These are phyloP conservation scores for Cyclanthera cordifolia DNA, from an alignment of 306 rosid genomes.

Conservation along the genomic window DNA sequence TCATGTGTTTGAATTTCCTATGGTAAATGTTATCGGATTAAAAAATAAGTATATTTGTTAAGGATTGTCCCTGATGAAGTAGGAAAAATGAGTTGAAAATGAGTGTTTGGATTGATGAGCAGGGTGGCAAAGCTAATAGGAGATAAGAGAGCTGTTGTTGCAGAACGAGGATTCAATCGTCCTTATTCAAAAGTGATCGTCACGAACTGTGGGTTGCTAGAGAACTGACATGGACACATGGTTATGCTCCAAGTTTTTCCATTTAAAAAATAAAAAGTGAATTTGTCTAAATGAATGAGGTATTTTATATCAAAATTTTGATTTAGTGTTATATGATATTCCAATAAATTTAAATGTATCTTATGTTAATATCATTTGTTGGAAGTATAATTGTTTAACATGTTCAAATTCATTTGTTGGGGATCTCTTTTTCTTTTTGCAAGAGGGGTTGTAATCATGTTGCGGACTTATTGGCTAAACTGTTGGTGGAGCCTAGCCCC, in stretches of 20 bases:
- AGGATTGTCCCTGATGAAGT: background rate
- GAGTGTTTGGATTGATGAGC: conserved; percentile 5
- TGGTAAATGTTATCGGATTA: background rate
- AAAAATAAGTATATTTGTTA: background rate
- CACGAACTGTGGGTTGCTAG: conserved; percentile 52
- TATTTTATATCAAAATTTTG: background rate
- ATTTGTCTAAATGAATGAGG: background rate
- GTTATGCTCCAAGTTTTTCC: background rate
- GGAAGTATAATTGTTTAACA: background rate
- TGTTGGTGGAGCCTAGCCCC: no score
- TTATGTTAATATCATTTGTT: background rate
- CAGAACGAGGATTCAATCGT: conserved; percentile 83
- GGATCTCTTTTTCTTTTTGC: no score
- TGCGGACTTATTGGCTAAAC: no score
- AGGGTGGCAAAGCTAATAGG: conserved; percentile 92
- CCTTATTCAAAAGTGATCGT: conserved; percentile 56
- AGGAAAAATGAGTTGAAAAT: background rate
- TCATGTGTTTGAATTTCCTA: no score
- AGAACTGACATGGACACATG: conserved; percentile 10
- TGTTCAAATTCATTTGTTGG: background rate
- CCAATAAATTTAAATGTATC: no score
- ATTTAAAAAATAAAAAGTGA: no score
- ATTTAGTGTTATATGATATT: background rate
- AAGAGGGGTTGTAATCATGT: no score
- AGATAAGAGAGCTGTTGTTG: conserved; percentile 74